These are phyloP conservation scores for Pyrenula aspistea DNA, from an alignment of 495 filamentous ascomycete genomes.

Conservation along the genomic window DNA sequence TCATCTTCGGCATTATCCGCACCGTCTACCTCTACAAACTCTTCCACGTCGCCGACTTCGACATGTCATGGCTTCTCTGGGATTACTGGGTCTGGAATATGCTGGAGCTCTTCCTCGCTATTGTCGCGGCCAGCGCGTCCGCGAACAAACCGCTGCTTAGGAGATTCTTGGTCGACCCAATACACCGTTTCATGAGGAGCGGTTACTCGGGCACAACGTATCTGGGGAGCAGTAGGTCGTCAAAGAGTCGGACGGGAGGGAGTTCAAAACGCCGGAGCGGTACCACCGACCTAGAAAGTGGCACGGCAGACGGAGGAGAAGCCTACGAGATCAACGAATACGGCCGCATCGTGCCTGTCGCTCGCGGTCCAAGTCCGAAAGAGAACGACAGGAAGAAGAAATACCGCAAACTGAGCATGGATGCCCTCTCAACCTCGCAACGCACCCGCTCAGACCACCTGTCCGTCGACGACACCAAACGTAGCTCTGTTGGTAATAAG, in stretches of 20 bases:
- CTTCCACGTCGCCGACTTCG: neutral
- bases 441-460: no score
- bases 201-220: neutral
- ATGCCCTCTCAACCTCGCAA: no score
- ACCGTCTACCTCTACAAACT: neutral
- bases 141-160: neutral
- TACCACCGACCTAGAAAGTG: neutral
- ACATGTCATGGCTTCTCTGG: neutral
- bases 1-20: neutral
- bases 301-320: neutral
- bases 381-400: neutral
- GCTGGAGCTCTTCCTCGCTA: neutral
- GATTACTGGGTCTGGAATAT: neutral
- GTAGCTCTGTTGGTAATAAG: no score
- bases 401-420: no score
- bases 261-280: neutral
- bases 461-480: no score
- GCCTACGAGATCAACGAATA: neutral
- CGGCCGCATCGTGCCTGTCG: neutral
- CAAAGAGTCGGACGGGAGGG: no score
- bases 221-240: neutral
- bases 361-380: neutral
- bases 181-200: neutral
- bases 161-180: neutral
- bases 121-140: neutral